These are phyloP conservation scores for Suillus clintonianus DNA, from an alignment of 768 basidiomycete species.

Conservation along the genomic window DNA sequence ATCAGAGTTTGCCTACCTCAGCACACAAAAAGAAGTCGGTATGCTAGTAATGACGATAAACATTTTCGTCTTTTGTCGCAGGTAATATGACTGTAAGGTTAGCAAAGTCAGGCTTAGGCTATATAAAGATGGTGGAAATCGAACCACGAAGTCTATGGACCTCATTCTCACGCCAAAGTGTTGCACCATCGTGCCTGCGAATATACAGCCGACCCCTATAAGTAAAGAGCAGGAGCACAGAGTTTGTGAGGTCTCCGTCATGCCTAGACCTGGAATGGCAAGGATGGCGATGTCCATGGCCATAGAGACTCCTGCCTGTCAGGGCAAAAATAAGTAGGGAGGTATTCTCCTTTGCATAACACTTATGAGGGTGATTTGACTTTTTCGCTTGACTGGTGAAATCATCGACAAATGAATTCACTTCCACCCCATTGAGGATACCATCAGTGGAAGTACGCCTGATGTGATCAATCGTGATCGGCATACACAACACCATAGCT, in stretches of 20 bases:
- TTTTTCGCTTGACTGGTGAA: not conserved
- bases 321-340: not conserved
- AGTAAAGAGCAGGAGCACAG: conserved; percentile 1
- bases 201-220: not conserved
- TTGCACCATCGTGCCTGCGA: not conserved
- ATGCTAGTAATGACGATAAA: too few species aligned
- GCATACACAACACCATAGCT: not conserved
- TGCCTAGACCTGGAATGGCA: not conserved
- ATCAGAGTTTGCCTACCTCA: too few species aligned
- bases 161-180: conserved; percentile 1
- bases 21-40: too few species aligned
- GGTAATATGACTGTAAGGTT: too few species aligned
- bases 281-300: conserved; percentile 1
- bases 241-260: not conserved
- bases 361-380: not conserved
- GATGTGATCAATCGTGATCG: not conserved
- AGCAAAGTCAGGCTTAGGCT: too few species aligned
- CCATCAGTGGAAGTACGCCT: not conserved
- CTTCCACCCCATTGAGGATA: not conserved
- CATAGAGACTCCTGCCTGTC: conserved; percentile 2
- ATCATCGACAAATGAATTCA: not conserved
- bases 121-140: too few species aligned
- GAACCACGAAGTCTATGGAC: not conserved
- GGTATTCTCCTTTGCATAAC: not conserved
- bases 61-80: too few species aligned